phyloP scores from a whole-genome alignment of 2,329 filamentous ascomycete genomes.

The Microdochium bolleyi region DNA sequence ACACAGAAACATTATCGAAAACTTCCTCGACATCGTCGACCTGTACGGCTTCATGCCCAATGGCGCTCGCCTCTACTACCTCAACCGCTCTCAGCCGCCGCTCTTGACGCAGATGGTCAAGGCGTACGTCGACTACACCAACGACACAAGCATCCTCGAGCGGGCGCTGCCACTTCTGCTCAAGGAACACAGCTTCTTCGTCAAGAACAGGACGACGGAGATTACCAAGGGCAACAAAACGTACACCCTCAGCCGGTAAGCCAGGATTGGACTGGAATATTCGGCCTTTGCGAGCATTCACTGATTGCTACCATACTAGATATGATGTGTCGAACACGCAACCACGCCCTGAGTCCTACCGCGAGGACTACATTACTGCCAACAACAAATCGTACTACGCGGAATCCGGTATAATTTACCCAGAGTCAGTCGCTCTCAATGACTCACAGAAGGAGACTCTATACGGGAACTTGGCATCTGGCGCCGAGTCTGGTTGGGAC shows the following conservation, averaged over 20 bases:
- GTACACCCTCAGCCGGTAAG: constrained; percentile 48
- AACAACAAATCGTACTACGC: constrained; percentile 58
- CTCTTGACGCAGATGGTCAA: constrained; percentile 59
- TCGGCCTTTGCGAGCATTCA: neutral
- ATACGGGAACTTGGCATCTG: constrained; percentile 56
- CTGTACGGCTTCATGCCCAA: constrained; percentile 60
- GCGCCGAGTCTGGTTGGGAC: constrained; percentile 61
- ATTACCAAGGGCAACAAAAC: constrained; percentile 36
- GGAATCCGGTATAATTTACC: constrained; percentile 48
- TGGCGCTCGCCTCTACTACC: constrained; percentile 58
- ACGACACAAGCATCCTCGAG: constrained; percentile 52
- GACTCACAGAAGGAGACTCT: constrained; percentile 41
- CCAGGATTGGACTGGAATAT: neutral
- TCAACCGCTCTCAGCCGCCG: constrained; percentile 61
- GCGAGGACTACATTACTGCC: constrained; percentile 58
- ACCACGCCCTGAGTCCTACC: constrained; percentile 59
- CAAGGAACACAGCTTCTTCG: constrained; percentile 57
- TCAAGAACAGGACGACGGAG: constrained; percentile 48
- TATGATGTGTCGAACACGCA: constrained; percentile 57
- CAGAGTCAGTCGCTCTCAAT: constrained; percentile 39
- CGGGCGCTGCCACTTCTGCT: constrained; percentile 55
- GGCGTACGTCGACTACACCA: constrained; percentile 55
- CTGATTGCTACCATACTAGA: constrained; percentile 14
- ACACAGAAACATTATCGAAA: constrained; percentile 54
- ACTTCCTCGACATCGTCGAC: constrained; percentile 61